These are phyloP conservation scores for Luzula sylvatica DNA, from an alignment of 176 grass and related monocot species.

Conservation along the genomic window DNA sequence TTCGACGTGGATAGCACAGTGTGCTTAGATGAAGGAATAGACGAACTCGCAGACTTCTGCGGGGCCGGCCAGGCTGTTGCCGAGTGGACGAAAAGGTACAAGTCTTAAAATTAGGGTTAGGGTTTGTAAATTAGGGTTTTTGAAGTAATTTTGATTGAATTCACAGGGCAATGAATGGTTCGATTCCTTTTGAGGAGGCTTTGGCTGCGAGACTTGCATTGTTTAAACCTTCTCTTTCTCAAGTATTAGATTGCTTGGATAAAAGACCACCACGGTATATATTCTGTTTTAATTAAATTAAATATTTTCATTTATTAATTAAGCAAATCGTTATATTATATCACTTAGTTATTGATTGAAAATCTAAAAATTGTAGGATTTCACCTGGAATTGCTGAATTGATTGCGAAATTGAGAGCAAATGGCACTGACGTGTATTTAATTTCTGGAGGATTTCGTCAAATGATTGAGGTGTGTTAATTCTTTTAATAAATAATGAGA, in stretches of 20 bases:
- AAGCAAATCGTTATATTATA: neutral
- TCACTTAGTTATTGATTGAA: neutral
- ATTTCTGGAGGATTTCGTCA: constrained; percentile 87
- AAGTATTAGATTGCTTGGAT: constrained; percentile 55
- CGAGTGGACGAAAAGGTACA: constrained; percentile 67
- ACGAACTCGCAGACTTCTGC: constrained; percentile 80
- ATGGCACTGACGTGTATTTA: constrained; percentile 67
- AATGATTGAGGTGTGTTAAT: constrained; percentile 67
- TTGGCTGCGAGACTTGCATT: constrained; percentile 71
- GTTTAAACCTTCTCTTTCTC: constrained; percentile 64
- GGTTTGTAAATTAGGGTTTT: neutral
- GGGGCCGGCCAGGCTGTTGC: constrained; percentile 69
- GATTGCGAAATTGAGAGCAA: constrained; percentile 59
- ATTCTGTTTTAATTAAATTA: neutral
- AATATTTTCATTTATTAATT: no score
- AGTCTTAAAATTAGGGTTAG: neutral
- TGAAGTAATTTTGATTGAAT: neutral
- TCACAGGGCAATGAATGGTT: constrained; percentile 78
- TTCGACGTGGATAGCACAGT: constrained; percentile 94
- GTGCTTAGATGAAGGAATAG: constrained; percentile 78
- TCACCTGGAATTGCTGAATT: constrained; percentile 73
- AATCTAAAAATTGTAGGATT: constrained; percentile 72
- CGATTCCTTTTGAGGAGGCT: constrained; percentile 83
- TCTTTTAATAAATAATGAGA: neutral
- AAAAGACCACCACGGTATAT: constrained; percentile 71